Conservation (phyloP, 768 basidiomycete genomes). For the Kwoniella sp. region DNA sequence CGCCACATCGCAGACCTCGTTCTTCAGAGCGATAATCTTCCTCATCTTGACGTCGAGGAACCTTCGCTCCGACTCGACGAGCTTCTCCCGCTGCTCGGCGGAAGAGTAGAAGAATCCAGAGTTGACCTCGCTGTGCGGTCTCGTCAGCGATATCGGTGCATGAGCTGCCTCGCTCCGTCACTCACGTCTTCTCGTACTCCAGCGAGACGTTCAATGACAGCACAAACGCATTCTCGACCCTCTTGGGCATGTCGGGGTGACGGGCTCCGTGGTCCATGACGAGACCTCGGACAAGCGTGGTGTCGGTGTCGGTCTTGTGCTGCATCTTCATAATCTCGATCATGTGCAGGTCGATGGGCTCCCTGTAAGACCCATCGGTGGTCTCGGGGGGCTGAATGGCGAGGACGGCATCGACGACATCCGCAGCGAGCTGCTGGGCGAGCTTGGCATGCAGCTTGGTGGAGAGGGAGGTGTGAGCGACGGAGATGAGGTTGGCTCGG, state of each 20-base stretch:
- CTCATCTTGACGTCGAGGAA: conserved; percentile 90
- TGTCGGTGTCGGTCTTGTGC: conserved; percentile 95
- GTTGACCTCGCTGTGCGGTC: conserved; percentile 86
- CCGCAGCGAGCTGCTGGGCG: conserved; percentile 80
- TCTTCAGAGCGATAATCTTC: conserved; percentile 96
- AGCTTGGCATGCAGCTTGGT: conserved; percentile 81
- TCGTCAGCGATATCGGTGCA: not conserved
- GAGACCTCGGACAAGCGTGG: conserved; percentile 87
- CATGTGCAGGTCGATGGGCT: conserved; percentile 98
- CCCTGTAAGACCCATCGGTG: conserved; percentile 59
- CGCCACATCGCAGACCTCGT: conserved; percentile 88
- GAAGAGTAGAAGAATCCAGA: conserved; percentile 99
- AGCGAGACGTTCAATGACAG: conserved; percentile 93
- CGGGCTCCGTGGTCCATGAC: conserved; percentile 96
- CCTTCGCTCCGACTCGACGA: conserved; percentile 91
- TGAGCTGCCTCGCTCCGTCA: conserved; percentile 16
- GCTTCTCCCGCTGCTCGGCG: conserved; percentile 95
- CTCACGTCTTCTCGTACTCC: conserved; percentile 99
- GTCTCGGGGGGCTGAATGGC: conserved; percentile 65
- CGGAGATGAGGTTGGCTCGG: conserved; percentile 83
- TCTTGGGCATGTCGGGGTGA: conserved; percentile 99
- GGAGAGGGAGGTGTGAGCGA: conserved; percentile 89
- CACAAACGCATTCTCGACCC: conserved; percentile 91
- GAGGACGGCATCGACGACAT: conserved; percentile 91
- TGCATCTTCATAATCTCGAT: conserved; percentile 99